Conservation (phyloP, 345 rosid species). For the Carallia brachiata region DNA sequence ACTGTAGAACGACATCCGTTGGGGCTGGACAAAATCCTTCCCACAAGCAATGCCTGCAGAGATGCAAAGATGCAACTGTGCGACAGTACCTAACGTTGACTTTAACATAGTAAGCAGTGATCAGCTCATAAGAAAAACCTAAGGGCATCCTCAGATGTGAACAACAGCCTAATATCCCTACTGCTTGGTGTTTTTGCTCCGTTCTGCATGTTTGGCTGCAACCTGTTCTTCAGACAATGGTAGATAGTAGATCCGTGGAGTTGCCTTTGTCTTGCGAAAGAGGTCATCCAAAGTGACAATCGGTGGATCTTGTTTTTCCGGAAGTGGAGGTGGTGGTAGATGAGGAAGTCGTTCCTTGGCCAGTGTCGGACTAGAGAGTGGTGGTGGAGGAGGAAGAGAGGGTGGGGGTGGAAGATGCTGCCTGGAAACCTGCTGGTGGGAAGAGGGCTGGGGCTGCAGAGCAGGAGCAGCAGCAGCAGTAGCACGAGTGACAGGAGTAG, state of each 20-base stretch:
- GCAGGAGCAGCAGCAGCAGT: conserved; percentile 31
- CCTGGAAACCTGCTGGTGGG: conserved; percentile 49
- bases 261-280: conserved; percentile 85
- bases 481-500: conserved; percentile 31
- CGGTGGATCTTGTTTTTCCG: conserved; percentile 76
- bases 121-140: conserved; percentile 7
- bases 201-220: conserved; percentile 64
- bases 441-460: conserved; percentile 47
- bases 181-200: conserved; percentile 37
- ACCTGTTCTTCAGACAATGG: conserved; percentile 91
- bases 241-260: conserved; percentile 93
- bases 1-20: conserved; percentile 21
- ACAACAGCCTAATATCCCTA: conserved; percentile 32
- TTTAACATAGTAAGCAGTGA: conserved; percentile 22
- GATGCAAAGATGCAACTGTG: conserved; percentile 41
- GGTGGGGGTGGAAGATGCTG: conserved; percentile 61
- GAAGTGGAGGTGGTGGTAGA: conserved; percentile 62
- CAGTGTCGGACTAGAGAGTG: conserved; percentile 41
- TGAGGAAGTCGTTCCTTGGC: conserved; percentile 53
- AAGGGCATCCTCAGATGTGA: conserved; percentile 24
- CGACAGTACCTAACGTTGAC: conserved; percentile 27
- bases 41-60: conserved; percentile 41
- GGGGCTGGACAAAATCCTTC: conserved; percentile 23
- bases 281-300: conserved; percentile 92
- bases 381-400: conserved; percentile 62